These are phyloP conservation scores for Neurospora sp. DNA, from an alignment of 495 filamentous ascomycete species.

Conservation along the genomic window DNA sequence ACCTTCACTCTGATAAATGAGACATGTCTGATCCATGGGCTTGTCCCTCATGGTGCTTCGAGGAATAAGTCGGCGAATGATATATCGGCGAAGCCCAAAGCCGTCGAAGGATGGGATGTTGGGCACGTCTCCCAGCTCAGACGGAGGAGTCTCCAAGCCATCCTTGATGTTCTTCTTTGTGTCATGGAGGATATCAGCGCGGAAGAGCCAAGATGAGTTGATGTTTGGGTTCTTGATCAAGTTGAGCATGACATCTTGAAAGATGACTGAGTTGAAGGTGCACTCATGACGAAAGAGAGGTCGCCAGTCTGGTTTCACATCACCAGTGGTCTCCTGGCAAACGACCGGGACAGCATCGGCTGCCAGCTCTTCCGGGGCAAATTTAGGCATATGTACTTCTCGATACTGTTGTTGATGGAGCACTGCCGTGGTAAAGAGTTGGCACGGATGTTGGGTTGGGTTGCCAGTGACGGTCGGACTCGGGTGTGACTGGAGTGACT, in stretches of 20 bases:
- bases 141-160: conserved; percentile 6
- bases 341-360: conserved; percentile 20
- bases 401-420: neutral
- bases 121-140: neutral
- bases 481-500: neutral
- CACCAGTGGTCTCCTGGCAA: conserved; percentile 9
- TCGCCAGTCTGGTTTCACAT: conserved; percentile 28
- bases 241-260: conserved; percentile 57
- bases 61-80: conserved; percentile 70
- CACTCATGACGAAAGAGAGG: conserved; percentile 43
- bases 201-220: conserved; percentile 71
- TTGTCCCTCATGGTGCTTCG: conserved; percentile 68
- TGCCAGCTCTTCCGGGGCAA: conserved; percentile 23
- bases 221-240: conserved; percentile 79
- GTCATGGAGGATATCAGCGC: conserved; percentile 70
- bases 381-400: neutral
- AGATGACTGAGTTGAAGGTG: conserved; percentile 48
- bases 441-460: neutral
- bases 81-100: conserved; percentile 26
- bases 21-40: conserved; percentile 68
- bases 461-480: neutral
- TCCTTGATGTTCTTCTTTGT: conserved; percentile 5
- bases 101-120: conserved; percentile 15
- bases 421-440: neutral
- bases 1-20: conserved; percentile 43